Evolutionary conservation across 805 yeast species (phyloP).

Genomic region (Myxozyma geophila): DNA sequence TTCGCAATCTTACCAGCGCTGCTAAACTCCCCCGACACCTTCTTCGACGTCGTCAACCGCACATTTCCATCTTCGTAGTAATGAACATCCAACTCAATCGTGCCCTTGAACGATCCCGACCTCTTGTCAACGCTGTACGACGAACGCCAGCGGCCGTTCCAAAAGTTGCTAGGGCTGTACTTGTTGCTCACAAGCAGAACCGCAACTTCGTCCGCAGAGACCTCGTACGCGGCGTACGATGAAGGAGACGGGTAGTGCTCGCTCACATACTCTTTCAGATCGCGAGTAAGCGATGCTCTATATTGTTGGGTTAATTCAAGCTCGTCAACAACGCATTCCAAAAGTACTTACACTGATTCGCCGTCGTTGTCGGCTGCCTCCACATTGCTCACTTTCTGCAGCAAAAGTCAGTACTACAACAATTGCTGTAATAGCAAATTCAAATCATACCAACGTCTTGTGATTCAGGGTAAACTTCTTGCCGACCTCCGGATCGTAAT

Average conservation of each 20-base stretch:
- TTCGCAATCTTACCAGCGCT: constrained; percentile 46
- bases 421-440: background rate
- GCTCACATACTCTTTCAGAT: constrained; percentile 57
- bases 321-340: background rate
- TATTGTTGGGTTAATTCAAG: background rate
- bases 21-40: constrained; percentile 33
- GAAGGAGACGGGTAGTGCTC: constrained; percentile 70
- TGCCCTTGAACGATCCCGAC: constrained; percentile 53
- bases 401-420: constrained; percentile 33
- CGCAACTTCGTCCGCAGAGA: constrained; percentile 42
- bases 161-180: constrained; percentile 73
- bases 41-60: constrained; percentile 59
- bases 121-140: constrained; percentile 54
- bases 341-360: constrained; percentile 15
- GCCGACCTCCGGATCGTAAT: constrained; percentile 56
- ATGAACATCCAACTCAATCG: constrained; percentile 73
- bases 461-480: constrained; percentile 65
- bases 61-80: constrained; percentile 97
- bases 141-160: constrained; percentile 89
- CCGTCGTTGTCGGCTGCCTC: constrained; percentile 48
- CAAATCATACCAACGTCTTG: constrained; percentile 30
- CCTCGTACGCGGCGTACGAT: constrained; percentile 52
- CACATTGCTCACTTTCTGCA: constrained; percentile 56
- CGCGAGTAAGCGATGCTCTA: constrained; percentile 41
- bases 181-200: constrained; percentile 72